Base-by-base conservation (phyloP, 2,329 filamentous ascomycete species). In the Scopulariopsis brevicaulis region DNA sequence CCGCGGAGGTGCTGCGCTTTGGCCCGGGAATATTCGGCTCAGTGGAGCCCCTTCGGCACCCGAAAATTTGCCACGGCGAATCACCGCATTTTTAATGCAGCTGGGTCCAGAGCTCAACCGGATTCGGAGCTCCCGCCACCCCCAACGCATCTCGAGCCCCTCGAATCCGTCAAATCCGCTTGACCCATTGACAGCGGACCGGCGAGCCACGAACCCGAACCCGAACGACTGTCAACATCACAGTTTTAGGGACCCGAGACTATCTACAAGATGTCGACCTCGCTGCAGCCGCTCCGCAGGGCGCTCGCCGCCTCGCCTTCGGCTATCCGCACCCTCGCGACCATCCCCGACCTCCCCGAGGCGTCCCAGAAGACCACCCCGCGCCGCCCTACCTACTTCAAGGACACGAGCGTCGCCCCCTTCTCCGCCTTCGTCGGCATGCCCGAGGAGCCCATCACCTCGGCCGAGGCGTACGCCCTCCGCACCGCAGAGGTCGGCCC, bases 401-500 rank as follows among this genome's bases (percentile, higher is more conserved):
- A 83, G 65, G 76, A 84, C 68, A 79, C 73, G 40, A 69, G 75
- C 2, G 73, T 86, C 8, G 79, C 79, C 0, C 73, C 82, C 7
- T 79, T 86, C 62, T 74, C 77, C 56, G 80, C 85, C 52, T 86
- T 86, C 64, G 63, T 86, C 24, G 68, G 74, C 25, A 72, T 74
- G 2, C 57, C 73, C 1, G 64, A 71, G 12, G 64, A 74, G 60
- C 65, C 78, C 3, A 68, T 85, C 5, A 64, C 79, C 1, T 65
- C 74, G 7, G 69, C 73, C 62, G 83, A 86, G 57, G 81, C 82
- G 6, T 84, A 83, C 68, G 75, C 78, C 58, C 74, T 85, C 50
- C 77, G 78, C 63, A 86, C 83, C 46, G 83, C 81, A 63, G 77
- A 85, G 67, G 83, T 86, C 64, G 83, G 83, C 43, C 83, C 83